Conservation (phyloP, 1,139 yeast genomes). For the Yamadazyma jaroonii region DNA sequence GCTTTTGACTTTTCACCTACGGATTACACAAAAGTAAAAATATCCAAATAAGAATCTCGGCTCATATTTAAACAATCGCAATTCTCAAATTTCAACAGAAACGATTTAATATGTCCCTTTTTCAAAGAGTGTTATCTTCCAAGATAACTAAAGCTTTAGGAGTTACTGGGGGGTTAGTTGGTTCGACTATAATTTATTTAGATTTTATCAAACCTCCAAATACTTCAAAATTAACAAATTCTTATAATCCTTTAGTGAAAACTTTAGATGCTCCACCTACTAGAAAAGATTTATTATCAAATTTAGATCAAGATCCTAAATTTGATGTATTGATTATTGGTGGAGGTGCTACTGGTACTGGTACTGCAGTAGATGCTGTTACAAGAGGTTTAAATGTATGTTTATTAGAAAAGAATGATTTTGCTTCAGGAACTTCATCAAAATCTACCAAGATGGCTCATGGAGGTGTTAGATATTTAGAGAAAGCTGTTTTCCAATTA, state of each 20-base stretch:
- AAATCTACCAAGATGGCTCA: slow-evolving; percentile 97
- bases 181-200: slow-evolving; percentile 39
- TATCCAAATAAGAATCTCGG: not conserved
- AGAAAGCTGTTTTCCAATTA: slow-evolving; percentile 88
- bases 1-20: too few species aligned
- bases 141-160: slow-evolving; percentile 31
- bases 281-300: slow-evolving; percentile 32
- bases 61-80: slow-evolving; percentile 4
- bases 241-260: slow-evolving; percentile 39
- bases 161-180: slow-evolving; percentile 33
- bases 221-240: slow-evolving; percentile 24
- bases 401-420: slow-evolving; percentile 81
- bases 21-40: too few species aligned
- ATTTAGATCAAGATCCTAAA: slow-evolving; percentile 32
- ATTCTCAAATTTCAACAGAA: slow-evolving; percentile 4
- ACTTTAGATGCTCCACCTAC: slow-evolving; percentile 35
- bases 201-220: slow-evolving; percentile 42
- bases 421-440: slow-evolving; percentile 89
- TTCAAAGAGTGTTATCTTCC: slow-evolving; percentile 16
- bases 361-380: slow-evolving; percentile 89
- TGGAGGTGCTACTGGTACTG: slow-evolving; percentile 96
- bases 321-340: slow-evolving; percentile 86
- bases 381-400: slow-evolving; percentile 90
- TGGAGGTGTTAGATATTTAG: slow-evolving; percentile 95
- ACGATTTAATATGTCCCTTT: slow-evolving; percentile 3